Base-by-base conservation (phyloP, 805 yeast genomes). In the Debaryomyces maramus region DNA sequence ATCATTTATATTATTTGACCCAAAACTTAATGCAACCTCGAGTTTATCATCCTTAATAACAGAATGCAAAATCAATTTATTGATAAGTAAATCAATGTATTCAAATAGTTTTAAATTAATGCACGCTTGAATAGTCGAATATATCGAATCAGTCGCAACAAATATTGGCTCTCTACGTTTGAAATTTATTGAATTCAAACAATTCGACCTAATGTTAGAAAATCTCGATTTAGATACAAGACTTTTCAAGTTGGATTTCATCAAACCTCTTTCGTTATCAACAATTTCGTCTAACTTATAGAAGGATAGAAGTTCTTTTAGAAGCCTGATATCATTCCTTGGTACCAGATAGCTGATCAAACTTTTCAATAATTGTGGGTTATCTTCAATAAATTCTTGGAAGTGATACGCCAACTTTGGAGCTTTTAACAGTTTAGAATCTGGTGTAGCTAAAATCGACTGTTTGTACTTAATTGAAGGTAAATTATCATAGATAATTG, bases 61-160 rank as follows among this genome's bases (percentile, higher is more conserved):
- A 6, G 56, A 49, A 39, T 55, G 57, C 19, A 63, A 47, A 13
- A 67, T 43, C 4, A 67, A 43, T 43, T 65, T 69, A 40, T 54
- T 59, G 34, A 65, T 46, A 13, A 69, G 40, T n/a, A 50, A 42
- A 43, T 68, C 73, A 24, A 69, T 51, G 35, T 58, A 55, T 19
- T 55, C 58, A 41, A 43, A 58, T 35, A 53, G 50, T 6, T 55
- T 38, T 13, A 63, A 43, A 10, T 54, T 47, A 11, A 60, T 51
- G 36, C 71, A 65, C 2, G 54, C 58, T 5, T 49, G 46, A 18
- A 70, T 61, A 0, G 67, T 58, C 5, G 38, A 27, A 29, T 59
- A 56, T 4, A 69, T 44, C 1, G 60, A 45, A 4, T 50, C 45
- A 8, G 48, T 35, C 11, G 50, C 40, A 3, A 61, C 45, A 3